phyloP scores from a whole-genome alignment of 2,329 filamentous ascomycete species.

The Parastagonospora avenae region DNA sequence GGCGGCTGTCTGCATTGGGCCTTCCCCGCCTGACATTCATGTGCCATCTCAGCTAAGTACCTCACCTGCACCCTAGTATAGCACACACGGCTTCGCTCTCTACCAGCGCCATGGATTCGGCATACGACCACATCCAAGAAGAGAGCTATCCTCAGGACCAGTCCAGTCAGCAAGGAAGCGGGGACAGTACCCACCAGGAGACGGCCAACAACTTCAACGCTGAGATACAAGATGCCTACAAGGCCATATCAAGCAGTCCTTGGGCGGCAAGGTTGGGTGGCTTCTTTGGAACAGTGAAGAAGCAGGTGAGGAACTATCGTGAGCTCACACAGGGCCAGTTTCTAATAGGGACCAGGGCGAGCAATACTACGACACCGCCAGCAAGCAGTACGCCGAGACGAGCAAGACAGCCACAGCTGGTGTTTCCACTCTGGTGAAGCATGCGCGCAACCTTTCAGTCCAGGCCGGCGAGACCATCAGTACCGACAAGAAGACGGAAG shows the following conservation, averaged over 20 bases:
- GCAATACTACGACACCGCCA: slow-evolving; percentile 80
- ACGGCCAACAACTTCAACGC: slow-evolving; percentile 68
- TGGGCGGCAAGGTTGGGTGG: slow-evolving; percentile 91
- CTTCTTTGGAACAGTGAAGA: slow-evolving; percentile 88
- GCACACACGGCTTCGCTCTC: slow-evolving; percentile 3
- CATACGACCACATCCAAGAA: slow-evolving; percentile 96
- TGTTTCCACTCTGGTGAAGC: slow-evolving; percentile 73
- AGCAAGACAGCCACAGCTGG: slow-evolving; percentile 83
- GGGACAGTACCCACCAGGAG: slow-evolving; percentile 45
- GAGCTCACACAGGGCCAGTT: not conserved
- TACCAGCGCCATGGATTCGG: slow-evolving; percentile 77
- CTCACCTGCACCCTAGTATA: not conserved
- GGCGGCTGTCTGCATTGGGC: not conserved
- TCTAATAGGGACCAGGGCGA: slow-evolving; percentile 64
- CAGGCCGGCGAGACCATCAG: slow-evolving; percentile 27
- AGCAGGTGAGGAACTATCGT: slow-evolving; percentile 67
- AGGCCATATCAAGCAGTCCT: slow-evolving; percentile 85
- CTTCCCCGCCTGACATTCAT: slow-evolving; percentile 2
- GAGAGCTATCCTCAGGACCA: slow-evolving; percentile 64
- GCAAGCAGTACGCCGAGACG: slow-evolving; percentile 80
- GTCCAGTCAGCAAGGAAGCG: slow-evolving; percentile 55
- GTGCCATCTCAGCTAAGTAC: not conserved
- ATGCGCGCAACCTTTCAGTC: slow-evolving; percentile 75
- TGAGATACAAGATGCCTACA: slow-evolving; percentile 94
- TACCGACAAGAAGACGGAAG: slow-evolving; percentile 22